These are phyloP conservation scores for Pyrrhoderma lamaoense DNA, from an alignment of 1,284 basidiomycete genomes.

Conservation along the genomic window DNA sequence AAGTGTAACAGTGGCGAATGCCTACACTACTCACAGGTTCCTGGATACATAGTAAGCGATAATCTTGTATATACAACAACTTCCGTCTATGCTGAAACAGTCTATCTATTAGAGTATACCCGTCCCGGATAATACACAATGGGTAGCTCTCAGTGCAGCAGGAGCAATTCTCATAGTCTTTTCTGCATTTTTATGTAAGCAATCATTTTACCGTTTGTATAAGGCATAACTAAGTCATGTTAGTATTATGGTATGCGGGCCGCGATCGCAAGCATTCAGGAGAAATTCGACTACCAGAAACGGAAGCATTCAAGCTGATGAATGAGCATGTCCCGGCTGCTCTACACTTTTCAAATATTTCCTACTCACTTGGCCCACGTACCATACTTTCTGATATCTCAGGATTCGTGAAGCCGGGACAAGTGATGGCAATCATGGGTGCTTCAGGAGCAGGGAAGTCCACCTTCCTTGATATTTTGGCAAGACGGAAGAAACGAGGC, in stretches of 20 bases:
- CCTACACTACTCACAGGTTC: slow-evolving; percentile 88
- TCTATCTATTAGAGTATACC: slow-evolving; percentile 50
- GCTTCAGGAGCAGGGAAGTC: slow-evolving; percentile 96
- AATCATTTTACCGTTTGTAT: background rate
- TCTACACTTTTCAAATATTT: slow-evolving; percentile 81
- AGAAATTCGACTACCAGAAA: slow-evolving; percentile 73
- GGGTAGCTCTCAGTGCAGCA: slow-evolving; percentile 80
- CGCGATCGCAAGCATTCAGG: slow-evolving; percentile 63
- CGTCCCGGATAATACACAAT: slow-evolving; percentile 72
- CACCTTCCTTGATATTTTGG: slow-evolving; percentile 92
- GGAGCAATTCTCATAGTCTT: slow-evolving; percentile 68
- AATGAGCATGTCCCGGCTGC: slow-evolving; percentile 89
- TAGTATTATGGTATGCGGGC: slow-evolving; percentile 86
- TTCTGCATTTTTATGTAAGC: slow-evolving; percentile 44
- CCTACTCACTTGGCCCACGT: slow-evolving; percentile 68
- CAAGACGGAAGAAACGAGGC: slow-evolving; percentile 83
- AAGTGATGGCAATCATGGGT: slow-evolving; percentile 92
- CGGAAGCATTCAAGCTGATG: slow-evolving; percentile 81
- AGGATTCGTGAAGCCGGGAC: slow-evolving; percentile 79
- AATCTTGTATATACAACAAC: background rate
- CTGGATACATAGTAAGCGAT: slow-evolving; percentile 79
- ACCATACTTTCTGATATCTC: slow-evolving; percentile 74
- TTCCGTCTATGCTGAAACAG: background rate
- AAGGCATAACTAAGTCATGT: background rate
- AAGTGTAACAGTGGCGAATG: slow-evolving; percentile 90